Percentiles rank a stretch among this genome's conserved stretches.
These are phyloP conservation scores for Tolypocladium sp. DNA, from an alignment of 2,329 filamentous ascomycete genomes.

Conservation along the genomic window DNA sequence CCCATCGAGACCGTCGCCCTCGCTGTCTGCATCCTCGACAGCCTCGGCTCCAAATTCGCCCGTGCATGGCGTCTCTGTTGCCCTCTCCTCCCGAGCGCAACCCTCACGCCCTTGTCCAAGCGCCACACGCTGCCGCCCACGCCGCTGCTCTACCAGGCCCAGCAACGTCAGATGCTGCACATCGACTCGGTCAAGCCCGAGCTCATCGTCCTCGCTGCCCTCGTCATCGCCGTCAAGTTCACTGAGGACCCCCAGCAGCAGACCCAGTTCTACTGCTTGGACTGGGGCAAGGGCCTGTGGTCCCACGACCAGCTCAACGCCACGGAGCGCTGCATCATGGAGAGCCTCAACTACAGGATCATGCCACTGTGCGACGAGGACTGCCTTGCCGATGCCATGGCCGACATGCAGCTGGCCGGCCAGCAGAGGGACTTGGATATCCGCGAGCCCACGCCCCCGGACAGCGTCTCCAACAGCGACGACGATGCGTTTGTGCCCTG, in stretches of 20 bases:
- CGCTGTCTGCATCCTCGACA: constrained; percentile 58
- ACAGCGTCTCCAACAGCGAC: constrained; percentile 17
- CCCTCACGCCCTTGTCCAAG: constrained; percentile 20
- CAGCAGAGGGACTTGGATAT: constrained; percentile 17
- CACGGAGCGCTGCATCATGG: constrained; percentile 55
- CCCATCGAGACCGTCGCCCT: constrained; percentile 54
- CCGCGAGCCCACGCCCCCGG: constrained; percentile 18
- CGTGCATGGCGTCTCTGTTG: constrained; percentile 52
- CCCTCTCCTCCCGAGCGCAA: constrained; percentile 31
- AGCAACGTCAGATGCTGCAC: constrained; percentile 46
- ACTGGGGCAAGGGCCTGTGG: constrained; percentile 49
- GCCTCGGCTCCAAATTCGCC: constrained; percentile 53
- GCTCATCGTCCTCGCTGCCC: constrained; percentile 51
- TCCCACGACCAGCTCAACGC: constrained; percentile 52
- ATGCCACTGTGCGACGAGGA: constrained; percentile 48
- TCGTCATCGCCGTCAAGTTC: constrained; percentile 59
- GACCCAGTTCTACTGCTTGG: constrained; percentile 41
- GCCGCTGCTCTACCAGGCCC: constrained; percentile 19
- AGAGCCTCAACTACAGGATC: constrained; percentile 54
- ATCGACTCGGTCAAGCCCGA: constrained; percentile 55
- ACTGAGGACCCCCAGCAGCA: constrained; percentile 48
- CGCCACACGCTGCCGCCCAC: constrained; percentile 39
- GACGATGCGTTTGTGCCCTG: constrained; percentile 17
- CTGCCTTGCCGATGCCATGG: constrained; percentile 48
- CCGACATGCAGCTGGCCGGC: constrained; percentile 54